These are phyloP conservation scores for Scytalidium sp. DNA, from an alignment of 2,329 filamentous ascomycete species.

Conservation along the genomic window DNA sequence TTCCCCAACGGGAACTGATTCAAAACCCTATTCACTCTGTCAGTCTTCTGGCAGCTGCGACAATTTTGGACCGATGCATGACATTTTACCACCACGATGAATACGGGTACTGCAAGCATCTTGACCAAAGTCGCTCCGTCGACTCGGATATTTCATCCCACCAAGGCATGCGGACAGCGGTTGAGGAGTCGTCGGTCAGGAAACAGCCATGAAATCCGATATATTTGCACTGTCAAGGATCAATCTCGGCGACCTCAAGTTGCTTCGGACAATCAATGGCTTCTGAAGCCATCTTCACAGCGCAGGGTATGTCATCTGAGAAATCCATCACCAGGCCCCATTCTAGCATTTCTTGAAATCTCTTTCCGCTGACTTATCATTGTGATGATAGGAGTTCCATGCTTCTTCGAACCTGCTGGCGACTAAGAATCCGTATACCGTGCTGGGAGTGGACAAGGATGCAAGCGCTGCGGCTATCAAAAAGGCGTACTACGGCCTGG, in stretches of 20 bases:
- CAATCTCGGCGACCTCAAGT: background rate
- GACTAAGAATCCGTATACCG: slow-evolving; percentile 76
- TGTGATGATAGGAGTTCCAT: slow-evolving; percentile 23
- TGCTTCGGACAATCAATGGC: background rate
- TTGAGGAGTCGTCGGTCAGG: background rate
- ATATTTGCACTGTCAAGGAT: background rate
- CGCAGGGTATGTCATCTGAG: background rate
- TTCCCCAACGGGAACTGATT: too few species aligned
- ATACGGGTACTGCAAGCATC: slow-evolving; percentile 25
- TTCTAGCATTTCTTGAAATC: too few species aligned
- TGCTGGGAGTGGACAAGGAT: slow-evolving; percentile 78
- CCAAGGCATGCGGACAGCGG: slow-evolving; percentile 18
- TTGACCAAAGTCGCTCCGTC: slow-evolving; percentile 26
- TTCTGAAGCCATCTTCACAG: background rate
- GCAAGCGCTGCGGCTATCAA: slow-evolving; percentile 90
- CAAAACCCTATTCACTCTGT: too few species aligned
- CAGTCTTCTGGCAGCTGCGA: too few species aligned
- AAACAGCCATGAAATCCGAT: background rate
- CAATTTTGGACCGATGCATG: slow-evolving; percentile 15
- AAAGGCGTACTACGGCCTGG: slow-evolving; percentile 95
- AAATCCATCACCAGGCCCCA: too few species aligned
- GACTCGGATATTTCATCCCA: slow-evolving; percentile 22
- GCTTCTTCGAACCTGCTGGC: slow-evolving; percentile 23
- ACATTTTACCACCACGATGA: slow-evolving; percentile 20
- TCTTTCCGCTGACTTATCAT: slow-evolving; percentile 6